A percentile compares a stretch with the other conserved stretches of the same genome.
phyloP scores from a whole-genome alignment of 768 basidiomycete species.

The Termitomyces titanicus region DNA sequence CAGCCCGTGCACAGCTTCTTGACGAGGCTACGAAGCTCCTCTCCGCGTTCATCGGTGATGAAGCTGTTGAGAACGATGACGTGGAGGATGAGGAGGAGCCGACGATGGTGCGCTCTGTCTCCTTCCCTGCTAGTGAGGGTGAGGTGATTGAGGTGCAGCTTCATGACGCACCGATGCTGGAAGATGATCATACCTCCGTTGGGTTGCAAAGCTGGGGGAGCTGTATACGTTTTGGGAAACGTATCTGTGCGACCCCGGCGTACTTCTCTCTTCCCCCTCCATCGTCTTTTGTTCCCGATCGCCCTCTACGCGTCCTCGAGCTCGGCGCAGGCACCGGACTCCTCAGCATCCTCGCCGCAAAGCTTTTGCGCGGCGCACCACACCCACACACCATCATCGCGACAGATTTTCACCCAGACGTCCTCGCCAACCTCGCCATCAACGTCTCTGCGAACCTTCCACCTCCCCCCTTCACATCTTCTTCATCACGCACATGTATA shows the following conservation, averaged over 20 bases:
- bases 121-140: slow-evolving; percentile 31
- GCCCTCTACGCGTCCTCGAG: slow-evolving; percentile 55
- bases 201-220: slow-evolving; percentile 87
- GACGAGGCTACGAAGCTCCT: slow-evolving; percentile 62
- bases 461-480: slow-evolving; percentile 5
- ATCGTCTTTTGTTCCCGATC: neutral
- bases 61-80: slow-evolving; percentile 25
- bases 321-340: slow-evolving; percentile 86
- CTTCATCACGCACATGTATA: neutral
- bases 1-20: slow-evolving; percentile 38
- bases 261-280: slow-evolving; percentile 31
- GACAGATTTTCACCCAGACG: slow-evolving; percentile 78
- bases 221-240: slow-evolving; percentile 65
- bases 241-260: slow-evolving; percentile 47
- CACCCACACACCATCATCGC: slow-evolving; percentile 42
- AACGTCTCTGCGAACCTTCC: slow-evolving; percentile 59
- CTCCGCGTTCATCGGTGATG: slow-evolving; percentile 42
- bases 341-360: slow-evolving; percentile 66
- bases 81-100: slow-evolving; percentile 37
- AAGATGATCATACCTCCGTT: slow-evolving; percentile 71
- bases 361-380: slow-evolving; percentile 34
- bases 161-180: slow-evolving; percentile 64
- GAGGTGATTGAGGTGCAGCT: slow-evolving; percentile 46
- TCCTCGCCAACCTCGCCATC: slow-evolving; percentile 58
- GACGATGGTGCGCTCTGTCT: slow-evolving; percentile 48